Base-by-base conservation (phyloP, 2,329 filamentous ascomycete species). In the Ploettnerulaceae sp. region DNA sequence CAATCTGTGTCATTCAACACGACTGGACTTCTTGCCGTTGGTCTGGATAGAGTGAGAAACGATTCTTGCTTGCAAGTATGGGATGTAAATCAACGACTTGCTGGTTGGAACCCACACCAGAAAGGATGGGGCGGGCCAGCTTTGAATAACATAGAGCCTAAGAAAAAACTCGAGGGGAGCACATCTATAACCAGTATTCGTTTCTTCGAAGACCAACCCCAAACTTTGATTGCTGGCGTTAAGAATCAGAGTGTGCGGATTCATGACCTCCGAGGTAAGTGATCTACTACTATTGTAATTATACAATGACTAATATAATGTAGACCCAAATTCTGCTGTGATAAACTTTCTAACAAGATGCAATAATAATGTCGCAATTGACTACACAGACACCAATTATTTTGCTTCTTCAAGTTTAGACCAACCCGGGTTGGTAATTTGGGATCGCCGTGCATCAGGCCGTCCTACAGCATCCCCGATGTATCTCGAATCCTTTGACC, bases 31-130 rank as follows among this genome's bases (percentile, higher is more conserved):
- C 70, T 94, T 41, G 88, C 87, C 7, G 86, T 89, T 21, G 88
- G 86, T 1, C 71, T 93, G 41, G 88, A 93, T 59, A 77, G 86
- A 57, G 86, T 90, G 18, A 78, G 88, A 24, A 89, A 87, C 66
- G 88, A 93, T 61, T 79, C 84, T 53, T 89, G 85, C 57, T 73
- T 94, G 38, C 87, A 91, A 58, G 82, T 93, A 22, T 93, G 86
- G 77, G 86, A 94, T 64, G 74, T 89, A 45, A 83, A 78, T 56
- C 77, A 63, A 51, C 60, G 79, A 29, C 71, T 80, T 37, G 75
- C 72, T 15, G 71, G 66, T 33, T 68, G 74, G 64, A 72, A 72
- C 56, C 62, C 69, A 25, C 67, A 63, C 12, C 64, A 65, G 15
- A 67, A 66, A 24, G 79, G 79, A 18, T 80, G 61, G 61, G 54